Base-by-base conservation (phyloP, 441 rosid species). In the Raphanus hybrid region DNA sequence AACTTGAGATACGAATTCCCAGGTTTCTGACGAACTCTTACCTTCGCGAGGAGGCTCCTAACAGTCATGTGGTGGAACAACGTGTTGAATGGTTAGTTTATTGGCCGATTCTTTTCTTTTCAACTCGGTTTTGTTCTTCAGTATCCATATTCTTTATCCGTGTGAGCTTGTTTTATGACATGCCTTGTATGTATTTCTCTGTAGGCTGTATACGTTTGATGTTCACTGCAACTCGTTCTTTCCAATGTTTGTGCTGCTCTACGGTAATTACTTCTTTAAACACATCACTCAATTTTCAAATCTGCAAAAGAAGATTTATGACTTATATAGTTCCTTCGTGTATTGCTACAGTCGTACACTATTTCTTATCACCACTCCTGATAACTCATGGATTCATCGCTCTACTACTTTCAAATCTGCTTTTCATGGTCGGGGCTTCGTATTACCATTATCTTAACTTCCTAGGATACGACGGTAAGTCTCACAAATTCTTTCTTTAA, bases 181-280 rank as follows among this genome's bases (percentile, higher is more conserved):
- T 59, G 62, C 45, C 41, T 74, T 80, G 64, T 69, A 62, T 83
- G 62, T 74, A 52, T 52, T 67, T 86, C 84, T 70, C 75, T 87
- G 71, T 81, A 93, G 99, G 99, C 78, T 96, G 63, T 96, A 96
- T 71, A 91, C 99, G 71, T 93, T 96, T 85, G 99, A 96, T 70
- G 99, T 96, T 85, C 97, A 96, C 90, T 96, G 99, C 98, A 96
- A 96, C 87, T 91, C 99, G 57, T 96, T 96, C 97, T 93, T 96
- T 87, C 99, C 99, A 32, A 76, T 96, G 96, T 96, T 96, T 77
- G 91, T 91, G 32, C 78, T 92, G 85, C 98, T 93, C 66, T 91
- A 92, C 15, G 98, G 99, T 93, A 90, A 87, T 79, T 75, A 15
- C 75, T 58, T 35, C 54, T 45, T 69, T 12, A 48, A 70, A 70